phyloP scores from a whole-genome alignment of 139 green algal genomes.

The Chlorella sp. region DNA sequence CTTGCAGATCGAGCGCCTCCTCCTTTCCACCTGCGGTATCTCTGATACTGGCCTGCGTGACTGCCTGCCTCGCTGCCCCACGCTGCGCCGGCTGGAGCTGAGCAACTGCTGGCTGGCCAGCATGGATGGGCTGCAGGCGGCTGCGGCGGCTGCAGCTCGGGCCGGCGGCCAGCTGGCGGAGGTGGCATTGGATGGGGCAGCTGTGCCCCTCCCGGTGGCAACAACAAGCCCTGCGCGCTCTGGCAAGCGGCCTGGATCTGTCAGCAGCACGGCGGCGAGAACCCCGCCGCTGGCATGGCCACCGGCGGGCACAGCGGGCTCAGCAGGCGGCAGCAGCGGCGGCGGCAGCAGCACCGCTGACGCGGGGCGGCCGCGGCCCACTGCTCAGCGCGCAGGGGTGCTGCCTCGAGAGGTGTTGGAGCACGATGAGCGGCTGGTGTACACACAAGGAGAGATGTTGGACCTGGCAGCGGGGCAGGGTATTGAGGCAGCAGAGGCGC shows the following conservation, averaged over 20 bases:
- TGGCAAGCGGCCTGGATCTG: neutral
- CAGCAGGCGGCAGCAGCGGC: neutral
- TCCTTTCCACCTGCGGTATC: neutral
- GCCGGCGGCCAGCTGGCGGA: neutral
- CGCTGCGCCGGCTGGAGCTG: neutral
- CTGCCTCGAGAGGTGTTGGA: constrained; percentile 1
- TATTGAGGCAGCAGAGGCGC: neutral
- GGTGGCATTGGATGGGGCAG: neutral
- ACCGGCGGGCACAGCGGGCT: neutral
- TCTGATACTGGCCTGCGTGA: neutral
- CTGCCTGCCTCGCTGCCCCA: constrained; percentile 2
- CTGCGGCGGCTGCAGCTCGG: neutral
- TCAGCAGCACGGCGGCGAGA: neutral
- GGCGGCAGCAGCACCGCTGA: neutral
- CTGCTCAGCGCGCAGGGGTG: neutral
- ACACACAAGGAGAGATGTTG: constrained; percentile 24
- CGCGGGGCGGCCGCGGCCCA: neutral
- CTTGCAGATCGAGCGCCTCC: neutral
- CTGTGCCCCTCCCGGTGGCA: neutral
- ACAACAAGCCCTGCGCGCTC: neutral
- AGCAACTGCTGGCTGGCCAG: constrained; percentile 16
- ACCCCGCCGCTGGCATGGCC: neutral
- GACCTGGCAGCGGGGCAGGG: neutral
- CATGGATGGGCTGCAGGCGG: neutral
- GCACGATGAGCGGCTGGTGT: constrained; percentile 29